phyloP scores from a whole-genome alignment of 2,329 filamentous ascomycete species.

The Neopestalotiopsis clavispora region DNA sequence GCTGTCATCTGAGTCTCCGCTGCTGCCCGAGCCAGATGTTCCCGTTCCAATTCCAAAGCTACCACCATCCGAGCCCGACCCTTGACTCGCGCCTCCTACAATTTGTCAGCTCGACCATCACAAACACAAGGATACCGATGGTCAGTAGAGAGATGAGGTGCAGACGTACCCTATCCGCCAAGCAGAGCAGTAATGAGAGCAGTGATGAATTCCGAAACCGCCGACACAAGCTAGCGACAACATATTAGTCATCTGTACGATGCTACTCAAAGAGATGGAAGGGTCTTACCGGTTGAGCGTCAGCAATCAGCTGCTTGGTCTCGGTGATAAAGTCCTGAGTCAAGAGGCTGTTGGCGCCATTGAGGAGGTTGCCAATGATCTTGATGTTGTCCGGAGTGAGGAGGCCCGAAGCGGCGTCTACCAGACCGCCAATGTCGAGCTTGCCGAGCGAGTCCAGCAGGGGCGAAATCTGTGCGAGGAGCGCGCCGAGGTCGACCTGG shows the following conservation, averaged over 20 bases:
- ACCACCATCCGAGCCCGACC: slow-evolving; percentile 2
- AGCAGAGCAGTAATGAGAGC: slow-evolving; percentile 16
- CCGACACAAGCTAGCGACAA: slow-evolving; percentile 11
- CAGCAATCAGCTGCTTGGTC: background rate
- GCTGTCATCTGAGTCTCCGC: background rate
- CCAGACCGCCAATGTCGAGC: slow-evolving; percentile 8
- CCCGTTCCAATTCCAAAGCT: background rate
- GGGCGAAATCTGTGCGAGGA: background rate
- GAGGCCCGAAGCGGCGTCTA: background rate
- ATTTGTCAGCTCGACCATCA: background rate
- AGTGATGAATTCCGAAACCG: slow-evolving; percentile 18
- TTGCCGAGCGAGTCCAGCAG: slow-evolving; percentile 1
- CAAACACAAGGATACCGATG: background rate
- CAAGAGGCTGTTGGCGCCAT: slow-evolving; percentile 7
- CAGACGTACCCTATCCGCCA: slow-evolving; percentile 14
- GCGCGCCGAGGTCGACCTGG: background rate
- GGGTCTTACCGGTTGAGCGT: background rate
- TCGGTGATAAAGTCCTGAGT: slow-evolving; percentile 3
- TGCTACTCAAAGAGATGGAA: background rate
- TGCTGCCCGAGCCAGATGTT: background rate
- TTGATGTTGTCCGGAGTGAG: slow-evolving; percentile 4
- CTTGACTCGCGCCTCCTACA: slow-evolving; percentile 6
- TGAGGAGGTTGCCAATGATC: slow-evolving; percentile 9
- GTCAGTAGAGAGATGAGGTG: too few relatives aligned
- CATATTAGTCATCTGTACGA: background rate